These are phyloP conservation scores for Ustilago lituana DNA, from an alignment of 1,284 basidiomycete genomes.

Conservation along the genomic window DNA sequence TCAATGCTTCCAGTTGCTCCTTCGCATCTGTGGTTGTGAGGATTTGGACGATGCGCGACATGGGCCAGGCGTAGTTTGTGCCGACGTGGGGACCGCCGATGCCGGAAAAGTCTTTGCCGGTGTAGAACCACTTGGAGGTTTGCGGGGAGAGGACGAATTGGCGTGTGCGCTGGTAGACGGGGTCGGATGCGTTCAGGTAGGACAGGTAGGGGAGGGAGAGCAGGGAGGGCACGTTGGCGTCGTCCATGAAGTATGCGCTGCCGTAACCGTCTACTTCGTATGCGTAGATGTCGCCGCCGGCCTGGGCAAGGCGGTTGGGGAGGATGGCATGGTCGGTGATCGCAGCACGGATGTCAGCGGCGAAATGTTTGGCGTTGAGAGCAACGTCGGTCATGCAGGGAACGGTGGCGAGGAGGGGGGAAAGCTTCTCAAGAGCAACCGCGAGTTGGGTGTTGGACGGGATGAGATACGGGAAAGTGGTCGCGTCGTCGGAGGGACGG, in stretches of 20 bases:
- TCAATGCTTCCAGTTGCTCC: constrained; percentile 45
- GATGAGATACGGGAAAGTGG: constrained; percentile 51
- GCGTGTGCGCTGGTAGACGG: constrained; percentile 51
- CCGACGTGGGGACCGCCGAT: constrained; percentile 60
- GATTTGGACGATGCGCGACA: constrained; percentile 51
- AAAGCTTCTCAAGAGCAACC: constrained; percentile 36
- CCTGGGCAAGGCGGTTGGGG: constrained; percentile 12
- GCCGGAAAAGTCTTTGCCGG: constrained; percentile 35
- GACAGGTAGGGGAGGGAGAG: constrained; percentile 58
- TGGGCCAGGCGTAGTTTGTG: constrained; percentile 57
- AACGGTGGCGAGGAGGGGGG: constrained; percentile 11
- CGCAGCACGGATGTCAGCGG: constrained; percentile 29
- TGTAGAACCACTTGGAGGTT: constrained; percentile 57
- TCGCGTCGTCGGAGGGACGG: constrained; percentile 55
- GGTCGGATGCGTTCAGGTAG: constrained; percentile 30
- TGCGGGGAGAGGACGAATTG: constrained; percentile 29
- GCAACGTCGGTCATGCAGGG: constrained; percentile 26
- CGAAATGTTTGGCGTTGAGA: constrained; percentile 20
- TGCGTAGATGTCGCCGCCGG: constrained; percentile 43
- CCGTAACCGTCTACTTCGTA: constrained; percentile 63
- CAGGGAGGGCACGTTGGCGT: constrained; percentile 59
- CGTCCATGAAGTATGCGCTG: constrained; percentile 52
- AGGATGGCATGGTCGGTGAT: constrained; percentile 33
- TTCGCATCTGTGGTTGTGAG: constrained; percentile 46
- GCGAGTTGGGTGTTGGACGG: constrained; percentile 52